Evolutionary conservation across 2,329 filamentous ascomycete species (phyloP), one percentile per base, ranked within the genome.

Genomic region (Graphilbum fragrans): DNA sequence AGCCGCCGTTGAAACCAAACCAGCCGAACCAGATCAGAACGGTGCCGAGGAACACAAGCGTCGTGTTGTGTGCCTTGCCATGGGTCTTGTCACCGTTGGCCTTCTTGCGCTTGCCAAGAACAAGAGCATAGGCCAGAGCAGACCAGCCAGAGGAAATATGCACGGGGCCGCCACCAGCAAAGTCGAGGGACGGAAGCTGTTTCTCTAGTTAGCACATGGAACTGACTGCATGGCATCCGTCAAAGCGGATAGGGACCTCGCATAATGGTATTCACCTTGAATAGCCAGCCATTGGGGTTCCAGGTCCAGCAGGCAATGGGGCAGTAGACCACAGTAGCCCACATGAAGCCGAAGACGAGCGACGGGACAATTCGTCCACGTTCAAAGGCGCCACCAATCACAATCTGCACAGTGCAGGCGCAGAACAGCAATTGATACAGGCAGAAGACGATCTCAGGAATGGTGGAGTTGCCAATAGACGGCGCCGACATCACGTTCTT

Each of bases 391-490:
- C 76, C 77, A 25, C 77, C 77, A 19, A 79, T 69, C 10, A 81
- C 70, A 48, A 82, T 77, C 62, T 78, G 73, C 3, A 79, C 75
- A 35, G 76, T 72, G 47, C 63, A 67, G 41, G 69, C 67, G 52
- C 54, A 77, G 60, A 82, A 82, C 18, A 81, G 63, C 47, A 80
- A 61, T 54, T 81, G 74, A 52, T 80, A 82, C 31, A 80, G 60
- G 51, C 74, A 78, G 57, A 80, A 81, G 11, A 80, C 69, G 45
- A 82, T 77, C 47, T 82, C 77, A 1, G 77, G 77, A 31, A 80
- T 63, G 10, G 69, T 58, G 3, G 63, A 57, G 17, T 66, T 74
- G 9, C 74, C 74, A 5, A 72, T 69, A 3, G 71, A 76, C 0
- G 77, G 77, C 5, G 74, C 75, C 12, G 70, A 70, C 50, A 72